Percentiles rank a stretch among this genome's conserved stretches.
These are phyloP conservation scores for Podospora bellae-mahoneyi DNA, from an alignment of 495 filamentous ascomycete species.

Conservation along the genomic window DNA sequence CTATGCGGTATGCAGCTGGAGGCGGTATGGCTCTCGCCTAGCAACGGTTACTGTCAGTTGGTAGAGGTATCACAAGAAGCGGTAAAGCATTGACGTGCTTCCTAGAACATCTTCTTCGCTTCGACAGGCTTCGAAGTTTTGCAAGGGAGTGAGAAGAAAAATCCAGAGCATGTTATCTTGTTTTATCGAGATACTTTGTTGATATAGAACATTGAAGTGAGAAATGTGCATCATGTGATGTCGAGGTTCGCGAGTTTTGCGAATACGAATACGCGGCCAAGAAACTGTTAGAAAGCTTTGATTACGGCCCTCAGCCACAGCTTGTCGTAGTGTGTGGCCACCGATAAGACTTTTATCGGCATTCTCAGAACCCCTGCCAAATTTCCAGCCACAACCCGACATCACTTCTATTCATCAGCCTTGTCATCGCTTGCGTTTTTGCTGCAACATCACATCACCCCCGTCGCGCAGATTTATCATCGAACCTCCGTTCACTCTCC, in stretches of 20 bases:
- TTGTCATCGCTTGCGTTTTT: conserved; percentile 8
- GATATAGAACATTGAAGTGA: neutral
- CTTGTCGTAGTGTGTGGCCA: conserved; percentile 3
- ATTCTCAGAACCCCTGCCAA: conserved; percentile 12
- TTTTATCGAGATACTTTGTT: neutral
- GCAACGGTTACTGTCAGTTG: neutral
- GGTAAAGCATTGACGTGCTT: neutral
- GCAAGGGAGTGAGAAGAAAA: too few species aligned
- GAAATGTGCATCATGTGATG: neutral
- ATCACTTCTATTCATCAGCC: neutral
- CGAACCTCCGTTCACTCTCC: neutral
- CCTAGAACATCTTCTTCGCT: too few species aligned
- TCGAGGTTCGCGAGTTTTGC: neutral
- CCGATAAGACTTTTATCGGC: conserved; percentile 18
- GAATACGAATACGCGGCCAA: conserved; percentile 24
- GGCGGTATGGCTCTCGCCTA: neutral
- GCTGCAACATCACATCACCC: conserved; percentile 12
- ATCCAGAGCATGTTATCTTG: too few species aligned
- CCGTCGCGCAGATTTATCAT: neutral
- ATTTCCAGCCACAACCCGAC: conserved; percentile 6
- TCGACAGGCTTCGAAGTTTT: too few species aligned
- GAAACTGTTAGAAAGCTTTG: conserved; percentile 1
- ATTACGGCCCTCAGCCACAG: conserved; percentile 4
- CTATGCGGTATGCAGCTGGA: neutral
- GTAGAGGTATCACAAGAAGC: neutral